Evolutionary conservation across 2,329 filamentous ascomycete species (phyloP).

Genomic region (Massarina eburnea): DNA sequence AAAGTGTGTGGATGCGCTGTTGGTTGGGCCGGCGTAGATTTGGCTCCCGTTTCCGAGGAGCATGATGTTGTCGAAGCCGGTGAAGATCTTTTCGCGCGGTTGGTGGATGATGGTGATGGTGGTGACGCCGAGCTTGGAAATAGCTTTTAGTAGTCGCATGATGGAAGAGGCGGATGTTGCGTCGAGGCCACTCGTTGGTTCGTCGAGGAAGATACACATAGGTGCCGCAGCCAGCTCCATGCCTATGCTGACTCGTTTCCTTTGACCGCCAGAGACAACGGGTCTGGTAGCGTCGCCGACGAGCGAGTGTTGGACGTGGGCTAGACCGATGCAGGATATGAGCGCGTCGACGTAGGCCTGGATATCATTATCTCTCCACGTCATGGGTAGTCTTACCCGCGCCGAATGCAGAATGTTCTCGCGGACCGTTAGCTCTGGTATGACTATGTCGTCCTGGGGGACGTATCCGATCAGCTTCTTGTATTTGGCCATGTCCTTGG

Average conservation of each 20-base stretch:
- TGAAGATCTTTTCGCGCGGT: conserved; percentile 61
- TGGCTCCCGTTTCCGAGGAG: conserved; percentile 58
- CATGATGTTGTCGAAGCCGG: conserved; percentile 58
- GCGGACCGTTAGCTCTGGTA: conserved; percentile 61
- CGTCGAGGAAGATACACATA: conserved; percentile 46
- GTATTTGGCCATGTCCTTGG: conserved; percentile 48
- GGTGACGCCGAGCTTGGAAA: conserved; percentile 58
- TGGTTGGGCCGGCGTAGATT: conserved; percentile 56
- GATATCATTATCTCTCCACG: conserved; percentile 55
- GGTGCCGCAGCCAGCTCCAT: conserved; percentile 43
- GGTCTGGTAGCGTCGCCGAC: conserved; percentile 57
- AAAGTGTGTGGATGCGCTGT: conserved; percentile 53
- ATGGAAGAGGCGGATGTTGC: conserved; percentile 59
- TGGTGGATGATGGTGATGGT: conserved; percentile 64
- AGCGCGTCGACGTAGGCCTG: conserved; percentile 9
- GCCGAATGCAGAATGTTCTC: conserved; percentile 65
- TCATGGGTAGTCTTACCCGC: conserved; percentile 55
- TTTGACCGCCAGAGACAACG: conserved; percentile 60
- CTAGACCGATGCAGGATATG: conserved; percentile 32
- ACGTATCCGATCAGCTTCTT: conserved; percentile 65
- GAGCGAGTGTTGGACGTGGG: conserved; percentile 54
- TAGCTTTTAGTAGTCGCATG: conserved; percentile 56
- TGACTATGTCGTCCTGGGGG: conserved; percentile 62
- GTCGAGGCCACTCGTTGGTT: conserved; percentile 81
- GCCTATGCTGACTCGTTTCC: conserved; percentile 63